Evolutionary conservation across 768 basidiomycete genomes (phyloP), one percentile per base, ranked within the genome.

Genomic region (Serendipita sp.): DNA sequence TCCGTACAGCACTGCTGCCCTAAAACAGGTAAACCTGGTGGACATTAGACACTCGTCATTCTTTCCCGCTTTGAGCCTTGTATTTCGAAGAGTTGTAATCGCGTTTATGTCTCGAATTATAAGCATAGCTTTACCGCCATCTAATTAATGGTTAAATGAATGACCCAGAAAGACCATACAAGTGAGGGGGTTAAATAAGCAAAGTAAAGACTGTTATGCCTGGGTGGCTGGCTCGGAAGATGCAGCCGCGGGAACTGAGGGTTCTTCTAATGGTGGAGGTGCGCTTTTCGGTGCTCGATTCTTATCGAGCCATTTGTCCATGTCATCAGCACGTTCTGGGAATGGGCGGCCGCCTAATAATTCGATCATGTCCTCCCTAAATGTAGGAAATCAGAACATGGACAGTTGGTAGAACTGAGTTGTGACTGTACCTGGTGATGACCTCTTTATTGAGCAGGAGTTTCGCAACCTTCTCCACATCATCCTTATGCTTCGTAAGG

Each of bases 241-340:
- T 18, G 48, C n/a, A 8, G 48, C 35, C 8, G 34, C 56, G 16
- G 56, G 56, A n/a, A 60, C n/a, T 10, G 56, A 28, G 16, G 28
- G 16, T 28, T 24, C 34, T 60, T 60, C 56, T 30, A 60, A n/a
- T 35, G 56, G 56, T 8, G 56, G 56, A 3, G 56, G 56, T 8
- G 56, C 24, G 24, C 18, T 35, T n/a, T 24, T 28, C 24, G 24
- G 16, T 8, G 24, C 56, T 37, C 35, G 24, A 72, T 91, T 82
- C 71, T 87, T 82, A 70, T 95, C 92, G n/a, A 95, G 80, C 88
- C 92, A 95, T 72, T 88, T 89, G 76, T 96, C 93, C 94, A 97
- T 96, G 68, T 95, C 92, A 72, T 95, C 92, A 30, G 82, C 78
- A 65, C 82, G 81, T 68, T 83, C 83, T n/a, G 72, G 75, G 70